These are phyloP conservation scores for Russula olivacea DNA, from an alignment of 768 basidiomycete genomes.

Conservation along the genomic window DNA sequence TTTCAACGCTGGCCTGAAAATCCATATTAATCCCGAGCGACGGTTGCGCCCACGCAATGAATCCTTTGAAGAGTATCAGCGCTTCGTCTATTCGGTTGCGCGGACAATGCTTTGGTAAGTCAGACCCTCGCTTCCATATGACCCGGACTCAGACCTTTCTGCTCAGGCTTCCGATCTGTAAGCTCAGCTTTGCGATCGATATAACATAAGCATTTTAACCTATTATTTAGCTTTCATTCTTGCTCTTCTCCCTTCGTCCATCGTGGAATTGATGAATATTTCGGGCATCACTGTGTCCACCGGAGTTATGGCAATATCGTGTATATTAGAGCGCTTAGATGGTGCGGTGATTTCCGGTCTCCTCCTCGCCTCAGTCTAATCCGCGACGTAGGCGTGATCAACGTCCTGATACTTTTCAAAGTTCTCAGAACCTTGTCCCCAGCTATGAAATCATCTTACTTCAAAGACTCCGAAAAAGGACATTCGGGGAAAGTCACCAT, in stretches of 20 bases:
- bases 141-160: conserved; percentile 9
- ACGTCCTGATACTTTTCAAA: conserved; percentile 62
- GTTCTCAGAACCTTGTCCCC: conserved; percentile 58
- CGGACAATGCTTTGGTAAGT: conserved; percentile 66
- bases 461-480: conserved; percentile 3
- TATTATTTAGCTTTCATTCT: conserved; percentile 51
- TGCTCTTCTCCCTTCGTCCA: conserved; percentile 53
- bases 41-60: conserved; percentile 35
- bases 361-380: conserved; percentile 10
- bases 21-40: conserved; percentile 44
- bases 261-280: conserved; percentile 43
- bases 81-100: conserved; percentile 56
- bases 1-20: conserved; percentile 45
- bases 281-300: conserved; percentile 47
- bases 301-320: conserved; percentile 44
- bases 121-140: background rate
- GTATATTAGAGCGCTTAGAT: conserved; percentile 24
- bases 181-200: conserved; percentile 25
- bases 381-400: conserved; percentile 47
- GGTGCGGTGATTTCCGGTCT: conserved; percentile 37
- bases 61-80: conserved; percentile 46
- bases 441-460: conserved; percentile 36
- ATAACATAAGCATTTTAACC: conserved; percentile 12
- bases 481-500: background rate
- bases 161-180: conserved; percentile 55